These are phyloP conservation scores for Amanita jacksonii DNA, from an alignment of 768 basidiomycete species.

Conservation along the genomic window DNA sequence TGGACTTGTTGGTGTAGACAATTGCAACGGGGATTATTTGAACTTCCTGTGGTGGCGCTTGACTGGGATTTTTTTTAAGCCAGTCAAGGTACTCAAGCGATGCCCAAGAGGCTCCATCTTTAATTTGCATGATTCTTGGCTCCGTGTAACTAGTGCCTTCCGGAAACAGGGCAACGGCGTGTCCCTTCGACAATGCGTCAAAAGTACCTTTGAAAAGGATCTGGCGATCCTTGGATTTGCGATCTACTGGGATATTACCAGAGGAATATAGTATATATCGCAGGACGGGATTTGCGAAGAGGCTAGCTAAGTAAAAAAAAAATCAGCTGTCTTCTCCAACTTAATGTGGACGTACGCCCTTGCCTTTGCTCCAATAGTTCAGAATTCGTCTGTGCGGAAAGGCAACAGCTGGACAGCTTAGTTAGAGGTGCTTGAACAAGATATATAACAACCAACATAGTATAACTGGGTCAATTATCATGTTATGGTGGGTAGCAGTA, in stretches of 20 bases:
- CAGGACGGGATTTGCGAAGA: conserved; percentile 74
- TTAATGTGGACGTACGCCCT: background rate
- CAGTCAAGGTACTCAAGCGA: conserved; percentile 88
- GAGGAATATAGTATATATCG: conserved; percentile 73
- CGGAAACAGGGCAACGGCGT: conserved; percentile 88
- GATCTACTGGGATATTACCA: conserved; percentile 97
- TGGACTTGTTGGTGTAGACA: conserved; percentile 92
- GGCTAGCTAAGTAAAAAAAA: conserved; percentile 43
- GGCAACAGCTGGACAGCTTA: conserved; percentile 45
- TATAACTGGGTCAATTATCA: conserved; percentile 85
- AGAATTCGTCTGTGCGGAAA: conserved; percentile 78
- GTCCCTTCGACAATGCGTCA: conserved; percentile 69
- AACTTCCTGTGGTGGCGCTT: conserved; percentile 35
- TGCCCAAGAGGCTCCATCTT: conserved; percentile 93
- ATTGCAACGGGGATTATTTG: conserved; percentile 78
- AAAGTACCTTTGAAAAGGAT: conserved; percentile 84
- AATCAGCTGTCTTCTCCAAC: too few species aligned
- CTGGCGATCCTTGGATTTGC: conserved; percentile 88
- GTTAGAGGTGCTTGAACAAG: conserved; percentile 6
- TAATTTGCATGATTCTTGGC: conserved; percentile 85
- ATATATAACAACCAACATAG: conserved; percentile 45
- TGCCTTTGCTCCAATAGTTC: conserved; percentile 94
- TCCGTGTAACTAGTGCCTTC: conserved; percentile 93
- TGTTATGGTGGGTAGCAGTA: conserved; percentile 85
- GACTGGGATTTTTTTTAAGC: conserved; percentile 46